Percentiles rank a stretch among this genome's conserved stretches.
Evolutionary conservation across 2,329 filamentous ascomycete species (phyloP).

Genomic region (Calonectria fujianensis): DNA sequence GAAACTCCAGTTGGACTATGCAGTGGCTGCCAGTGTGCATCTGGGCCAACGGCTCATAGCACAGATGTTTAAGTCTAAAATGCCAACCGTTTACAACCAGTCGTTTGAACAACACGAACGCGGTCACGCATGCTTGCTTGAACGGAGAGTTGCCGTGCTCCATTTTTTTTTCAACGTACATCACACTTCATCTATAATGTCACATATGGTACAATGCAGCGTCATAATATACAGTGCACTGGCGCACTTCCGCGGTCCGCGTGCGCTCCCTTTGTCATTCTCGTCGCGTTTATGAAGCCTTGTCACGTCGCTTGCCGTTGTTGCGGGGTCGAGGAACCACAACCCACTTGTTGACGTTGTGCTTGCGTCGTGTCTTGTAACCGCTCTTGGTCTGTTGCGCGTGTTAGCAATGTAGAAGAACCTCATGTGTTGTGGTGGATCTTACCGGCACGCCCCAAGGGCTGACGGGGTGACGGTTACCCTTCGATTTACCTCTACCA

Average conservation of each 20-base stretch:
- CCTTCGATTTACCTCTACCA: conserved; percentile 99
- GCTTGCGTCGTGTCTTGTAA: conserved; percentile 93
- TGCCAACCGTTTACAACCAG: not conserved
- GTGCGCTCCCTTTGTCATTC: conserved; percentile 40
- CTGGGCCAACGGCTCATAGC: not conserved
- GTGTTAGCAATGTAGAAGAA: conserved; percentile 39
- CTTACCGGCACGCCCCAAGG: conserved; percentile 97
- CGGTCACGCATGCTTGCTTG: conserved; percentile 10
- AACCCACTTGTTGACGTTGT: conserved; percentile 94
- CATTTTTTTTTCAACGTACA: conserved; percentile 44
- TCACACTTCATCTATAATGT: conserved; percentile 54
- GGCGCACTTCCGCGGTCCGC: conserved; percentile 43
- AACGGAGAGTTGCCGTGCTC: conserved; percentile 38
- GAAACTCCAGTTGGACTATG: conserved; percentile 28
- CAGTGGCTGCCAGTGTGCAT: not conserved
- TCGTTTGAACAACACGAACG: conserved; percentile 1
- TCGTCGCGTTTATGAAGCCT: conserved; percentile 65
- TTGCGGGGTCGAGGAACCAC: conserved; percentile 89
- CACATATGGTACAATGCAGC: conserved; percentile 60
- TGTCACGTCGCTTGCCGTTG: conserved; percentile 89
- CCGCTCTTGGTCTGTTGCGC: conserved; percentile 81
- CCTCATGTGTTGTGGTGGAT: conserved; percentile 52
- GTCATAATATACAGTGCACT: conserved; percentile 57
- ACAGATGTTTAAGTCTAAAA: not conserved
- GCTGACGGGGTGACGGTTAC: conserved; percentile 94